A percentile compares a stretch with the other conserved stretches of the same genome.
phyloP scores from a whole-genome alignment of 164 flowering plant genomes.

The Euptelea pleiosperma region DNA sequence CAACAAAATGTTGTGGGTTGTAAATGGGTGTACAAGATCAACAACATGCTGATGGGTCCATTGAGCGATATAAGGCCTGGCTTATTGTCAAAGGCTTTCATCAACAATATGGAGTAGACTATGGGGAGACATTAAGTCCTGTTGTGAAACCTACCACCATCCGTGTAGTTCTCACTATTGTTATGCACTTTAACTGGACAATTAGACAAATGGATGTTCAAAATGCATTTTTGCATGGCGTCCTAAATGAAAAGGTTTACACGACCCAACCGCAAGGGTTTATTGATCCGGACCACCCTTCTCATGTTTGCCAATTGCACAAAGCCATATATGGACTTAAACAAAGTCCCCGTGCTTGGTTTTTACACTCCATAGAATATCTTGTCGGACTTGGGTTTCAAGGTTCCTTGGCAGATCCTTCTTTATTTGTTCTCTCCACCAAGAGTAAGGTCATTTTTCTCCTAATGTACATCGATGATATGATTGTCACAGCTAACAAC shows the following conservation, averaged over 20 bases:
- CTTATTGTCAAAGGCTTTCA: background rate
- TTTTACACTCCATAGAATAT: background rate
- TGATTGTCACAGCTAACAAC: background rate
- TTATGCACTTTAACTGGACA: background rate
- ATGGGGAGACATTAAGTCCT: background rate
- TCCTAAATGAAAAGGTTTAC: background rate
- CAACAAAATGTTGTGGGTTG: background rate
- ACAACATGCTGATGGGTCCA: background rate
- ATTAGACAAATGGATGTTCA: background rate
- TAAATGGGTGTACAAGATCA: background rate
- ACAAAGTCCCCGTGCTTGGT: background rate
- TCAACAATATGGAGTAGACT: background rate
- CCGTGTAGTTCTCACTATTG: background rate
- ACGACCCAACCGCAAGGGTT: background rate
- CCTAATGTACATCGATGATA: too few relatives aligned
- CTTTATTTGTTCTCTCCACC: background rate
- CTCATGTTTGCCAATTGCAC: background rate
- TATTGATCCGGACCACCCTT: background rate
- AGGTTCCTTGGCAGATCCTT: background rate
- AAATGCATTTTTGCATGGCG: background rate
- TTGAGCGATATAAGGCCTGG: background rate
- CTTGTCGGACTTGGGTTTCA: background rate
- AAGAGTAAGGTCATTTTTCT: background rate
- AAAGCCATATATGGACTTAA: background rate
- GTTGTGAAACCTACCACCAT: background rate